Conservation (phyloP, 2,329 filamentous ascomycete species). For the Neopestalotiopsis clavispora region DNA sequence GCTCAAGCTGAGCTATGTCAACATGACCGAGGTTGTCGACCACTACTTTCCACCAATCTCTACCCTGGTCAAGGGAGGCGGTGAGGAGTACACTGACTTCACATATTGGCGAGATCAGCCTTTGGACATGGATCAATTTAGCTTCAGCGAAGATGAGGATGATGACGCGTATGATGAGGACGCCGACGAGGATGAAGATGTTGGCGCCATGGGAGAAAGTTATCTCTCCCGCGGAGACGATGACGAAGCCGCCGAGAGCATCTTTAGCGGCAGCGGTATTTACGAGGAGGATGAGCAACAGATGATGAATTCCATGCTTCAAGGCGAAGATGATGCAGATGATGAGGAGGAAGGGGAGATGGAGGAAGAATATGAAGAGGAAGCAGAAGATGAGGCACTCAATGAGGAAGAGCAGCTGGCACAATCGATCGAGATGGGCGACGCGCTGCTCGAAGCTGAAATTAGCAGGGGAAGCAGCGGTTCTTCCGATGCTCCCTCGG, state of each 20-base stretch:
- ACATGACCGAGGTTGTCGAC: conserved; percentile 95
- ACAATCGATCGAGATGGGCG: conserved; percentile 24
- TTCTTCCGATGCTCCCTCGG: conserved; percentile 32
- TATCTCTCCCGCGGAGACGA: conserved; percentile 45
- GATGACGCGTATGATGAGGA: conserved; percentile 37
- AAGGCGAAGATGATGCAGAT: conserved; percentile 39
- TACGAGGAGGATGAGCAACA: conserved; percentile 49
- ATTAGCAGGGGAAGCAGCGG: conserved; percentile 18
- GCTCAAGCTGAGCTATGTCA: conserved; percentile 95
- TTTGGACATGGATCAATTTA: conserved; percentile 86
- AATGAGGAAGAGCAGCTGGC: conserved; percentile 48
- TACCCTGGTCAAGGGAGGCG: conserved; percentile 84
- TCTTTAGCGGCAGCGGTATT: conserved; percentile 47
- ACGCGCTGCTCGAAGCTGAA: conserved; percentile 8
- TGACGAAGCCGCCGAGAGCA: conserved; percentile 47
- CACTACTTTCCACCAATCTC: conserved; percentile 96
- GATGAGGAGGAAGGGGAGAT: conserved; percentile 42
- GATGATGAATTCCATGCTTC: conserved; percentile 45
- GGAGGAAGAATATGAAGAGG: conserved; percentile 31
- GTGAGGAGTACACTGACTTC: conserved; percentile 96
- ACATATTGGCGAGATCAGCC: conserved; percentile 92
- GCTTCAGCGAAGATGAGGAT: conserved; percentile 68
- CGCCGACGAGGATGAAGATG: conserved; percentile 44
- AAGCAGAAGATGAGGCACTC: conserved; percentile 31
- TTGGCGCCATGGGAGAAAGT: conserved; percentile 50